Conservation (phyloP, 192 early-diverging fungal species). For the Pilaira anomala region DNA sequence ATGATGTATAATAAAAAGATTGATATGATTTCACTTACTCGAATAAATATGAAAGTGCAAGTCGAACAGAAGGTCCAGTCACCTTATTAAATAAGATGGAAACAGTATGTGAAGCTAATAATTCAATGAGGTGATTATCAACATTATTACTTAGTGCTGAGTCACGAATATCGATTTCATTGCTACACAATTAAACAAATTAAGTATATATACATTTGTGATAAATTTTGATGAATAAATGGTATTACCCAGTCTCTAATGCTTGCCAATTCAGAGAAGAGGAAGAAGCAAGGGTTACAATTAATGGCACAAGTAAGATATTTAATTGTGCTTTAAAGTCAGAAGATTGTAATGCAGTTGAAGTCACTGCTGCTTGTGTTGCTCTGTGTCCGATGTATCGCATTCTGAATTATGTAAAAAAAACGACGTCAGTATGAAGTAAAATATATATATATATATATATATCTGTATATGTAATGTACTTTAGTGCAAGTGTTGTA, state of each 20-base stretch:
- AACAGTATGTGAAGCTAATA: slow-evolving; percentile 5
- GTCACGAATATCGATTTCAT: background rate
- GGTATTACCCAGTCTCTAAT: background rate
- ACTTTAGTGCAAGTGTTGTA: slow-evolving; percentile 25
- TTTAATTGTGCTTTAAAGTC: slow-evolving; percentile 60
- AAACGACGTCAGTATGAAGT: background rate
- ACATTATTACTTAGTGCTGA: background rate
- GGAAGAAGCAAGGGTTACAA: slow-evolving; percentile 14
- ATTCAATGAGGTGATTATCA: background rate
- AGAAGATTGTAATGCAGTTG: slow-evolving; percentile 58
- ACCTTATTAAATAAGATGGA: slow-evolving; percentile 11
- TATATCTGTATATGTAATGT: background rate
- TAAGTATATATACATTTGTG: too few relatives aligned
- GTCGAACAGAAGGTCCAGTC: slow-evolving; percentile 19
- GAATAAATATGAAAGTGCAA: slow-evolving; percentile 17
- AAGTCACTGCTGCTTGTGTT: slow-evolving; percentile 58
- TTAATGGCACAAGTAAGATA: slow-evolving; percentile 56
- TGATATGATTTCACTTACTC: slow-evolving; percentile 3
- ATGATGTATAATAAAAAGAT: too few relatives aligned
- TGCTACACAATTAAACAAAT: too few relatives aligned
- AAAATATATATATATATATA: background rate
- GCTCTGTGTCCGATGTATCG: slow-evolving; percentile 59
- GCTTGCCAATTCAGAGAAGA: background rate
- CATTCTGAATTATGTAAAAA: slow-evolving; percentile 13
- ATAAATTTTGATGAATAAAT: too few relatives aligned